Evolutionary conservation across 225 moss, liverwort and hornwort species (phyloP).

Genomic region (Physcomitrellopsis africana): DNA sequence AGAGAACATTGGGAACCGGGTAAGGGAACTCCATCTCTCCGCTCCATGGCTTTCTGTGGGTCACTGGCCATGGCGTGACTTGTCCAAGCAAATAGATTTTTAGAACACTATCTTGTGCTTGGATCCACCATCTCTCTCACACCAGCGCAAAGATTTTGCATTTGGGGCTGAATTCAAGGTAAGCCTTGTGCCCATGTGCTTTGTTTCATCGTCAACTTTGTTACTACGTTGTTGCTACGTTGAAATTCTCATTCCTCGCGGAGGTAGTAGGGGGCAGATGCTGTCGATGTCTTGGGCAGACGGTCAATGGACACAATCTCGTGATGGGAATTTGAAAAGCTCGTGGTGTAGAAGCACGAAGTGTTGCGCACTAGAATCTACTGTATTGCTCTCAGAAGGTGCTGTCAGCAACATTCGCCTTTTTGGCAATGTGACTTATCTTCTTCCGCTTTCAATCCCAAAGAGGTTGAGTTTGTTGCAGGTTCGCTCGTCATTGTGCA

Average conservation of each 20-base stretch:
- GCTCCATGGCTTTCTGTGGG: constrained; percentile 2
- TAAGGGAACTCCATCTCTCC: constrained; percentile 27
- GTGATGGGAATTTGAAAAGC: background rate
- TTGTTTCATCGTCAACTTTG: background rate
- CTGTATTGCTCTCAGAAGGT: background rate
- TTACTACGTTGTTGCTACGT: background rate
- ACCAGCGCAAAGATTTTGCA: background rate
- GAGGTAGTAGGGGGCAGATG: background rate
- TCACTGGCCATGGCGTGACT: background rate
- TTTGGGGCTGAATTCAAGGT: background rate
- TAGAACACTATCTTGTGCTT: background rate
- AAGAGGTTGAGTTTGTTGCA: background rate
- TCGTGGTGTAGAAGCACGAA: background rate
- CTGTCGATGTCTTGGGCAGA: background rate
- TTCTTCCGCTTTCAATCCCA: background rate
- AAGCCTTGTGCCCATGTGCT: background rate
- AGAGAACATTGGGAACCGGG: too few relatives aligned
- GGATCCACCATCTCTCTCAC: background rate
- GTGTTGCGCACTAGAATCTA: background rate
- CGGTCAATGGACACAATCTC: background rate
- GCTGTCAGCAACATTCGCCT: too few relatives aligned
- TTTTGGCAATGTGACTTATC: background rate
- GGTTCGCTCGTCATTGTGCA: background rate
- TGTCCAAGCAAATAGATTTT: background rate
- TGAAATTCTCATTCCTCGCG: background rate